Evolutionary conservation across 2,329 filamentous ascomycete genomes (phyloP), one percentile per base, ranked within the genome.

Genomic region (Arthrobotrys conoides): DNA sequence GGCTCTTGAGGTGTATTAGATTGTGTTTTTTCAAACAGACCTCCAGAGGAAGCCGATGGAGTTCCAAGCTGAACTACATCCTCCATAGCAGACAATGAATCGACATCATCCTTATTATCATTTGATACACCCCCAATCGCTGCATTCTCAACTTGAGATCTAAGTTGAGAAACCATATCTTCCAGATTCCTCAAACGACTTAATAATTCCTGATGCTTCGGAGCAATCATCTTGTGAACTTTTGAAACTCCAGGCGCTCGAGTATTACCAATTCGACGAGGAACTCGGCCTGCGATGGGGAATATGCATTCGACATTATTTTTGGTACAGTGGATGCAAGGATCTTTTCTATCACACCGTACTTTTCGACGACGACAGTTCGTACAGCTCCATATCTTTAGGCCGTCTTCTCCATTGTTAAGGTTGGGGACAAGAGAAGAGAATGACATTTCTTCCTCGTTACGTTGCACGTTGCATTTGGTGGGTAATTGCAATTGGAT

Each of bases 351-450:
- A 63, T 83, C 82, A 76, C 82, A 83, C 4, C 82, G 82, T 18
- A 83, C 76, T 73, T 83, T 83, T 24, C 82, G 82, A 55, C 80
- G 82, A 67, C 82, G 81, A 63, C 82, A 83, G 51, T 72, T 79
- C 8, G 72, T 72, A 22, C 79, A 80, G 33, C 71, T 79, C 79
- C 79, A 80, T 44, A 78, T 78, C 10, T 78, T 72, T 14, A 72
- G 18, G 0, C 75, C 63, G 33, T 78, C 75, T 12, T 24, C 36
- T 5, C 75, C 68, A 14, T 69, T 61, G 48, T 71, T 68, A 16
- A 59, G 16, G 16, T 64, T 68, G 3, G 33, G 53, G 14, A 22
- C 27, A 24, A 22, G 46, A 10, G 24, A 18, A 9, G 57, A 61
- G 14, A 70, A 46, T 0, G 66, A 53, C 72, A 76, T 76, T 48